These are phyloP conservation scores for Sordaria brevicollis DNA, from an alignment of 495 filamentous ascomycete species.

Conservation along the genomic window DNA sequence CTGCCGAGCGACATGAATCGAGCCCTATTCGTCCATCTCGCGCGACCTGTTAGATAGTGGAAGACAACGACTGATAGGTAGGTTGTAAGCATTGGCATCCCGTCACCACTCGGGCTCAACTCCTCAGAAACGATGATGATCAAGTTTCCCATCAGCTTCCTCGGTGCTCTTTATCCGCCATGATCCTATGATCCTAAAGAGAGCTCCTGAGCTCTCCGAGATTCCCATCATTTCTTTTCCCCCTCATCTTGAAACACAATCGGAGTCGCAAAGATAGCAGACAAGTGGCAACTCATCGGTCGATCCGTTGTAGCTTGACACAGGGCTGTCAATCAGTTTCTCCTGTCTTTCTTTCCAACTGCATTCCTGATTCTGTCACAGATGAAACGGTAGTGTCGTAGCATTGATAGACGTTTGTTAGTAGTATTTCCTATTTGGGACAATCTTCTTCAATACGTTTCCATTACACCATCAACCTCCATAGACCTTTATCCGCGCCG, in stretches of 20 bases:
- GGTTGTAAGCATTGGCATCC: not conserved
- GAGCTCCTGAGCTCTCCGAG: not conserved
- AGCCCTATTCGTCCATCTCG: not conserved
- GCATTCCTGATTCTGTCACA: not conserved
- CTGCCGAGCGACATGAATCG: not conserved
- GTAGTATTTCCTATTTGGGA: not conserved
- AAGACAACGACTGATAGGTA: not conserved
- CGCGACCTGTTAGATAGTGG: not conserved
- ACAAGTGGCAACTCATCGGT: not conserved
- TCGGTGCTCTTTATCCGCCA: not conserved
- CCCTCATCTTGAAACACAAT: not conserved
- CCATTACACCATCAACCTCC: not conserved
- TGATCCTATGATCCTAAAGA: not conserved
- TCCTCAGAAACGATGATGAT: not conserved
- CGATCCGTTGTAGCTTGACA: not conserved
- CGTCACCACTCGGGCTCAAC: not conserved
- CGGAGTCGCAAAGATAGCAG: not conserved
- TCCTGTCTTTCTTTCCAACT: not conserved
- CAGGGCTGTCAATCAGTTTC: not conserved
- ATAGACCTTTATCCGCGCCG: not conserved
- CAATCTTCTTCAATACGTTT: not conserved
- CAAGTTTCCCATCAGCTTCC: not conserved
- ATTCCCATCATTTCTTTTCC: not conserved
- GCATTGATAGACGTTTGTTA: not conserved
- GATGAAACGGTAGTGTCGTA: not conserved